Percentiles rank a stretch among this genome's conserved stretches.
phyloP scores from a whole-genome alignment of 177 flowering plant genomes.

The Vitis hybrid region DNA sequence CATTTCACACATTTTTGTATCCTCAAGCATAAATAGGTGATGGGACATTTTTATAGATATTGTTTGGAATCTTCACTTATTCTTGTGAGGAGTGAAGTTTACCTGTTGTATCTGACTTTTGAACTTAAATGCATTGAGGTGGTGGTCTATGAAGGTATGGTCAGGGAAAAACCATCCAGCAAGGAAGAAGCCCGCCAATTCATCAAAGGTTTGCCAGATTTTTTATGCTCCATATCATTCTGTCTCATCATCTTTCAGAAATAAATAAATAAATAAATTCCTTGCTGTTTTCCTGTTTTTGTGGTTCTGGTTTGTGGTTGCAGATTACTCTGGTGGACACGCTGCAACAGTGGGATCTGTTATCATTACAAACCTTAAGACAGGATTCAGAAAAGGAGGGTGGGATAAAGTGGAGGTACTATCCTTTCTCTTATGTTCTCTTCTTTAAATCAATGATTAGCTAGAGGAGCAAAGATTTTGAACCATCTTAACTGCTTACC shows the following conservation, averaged over 20 bases:
- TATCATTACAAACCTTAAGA: constrained; percentile 74
- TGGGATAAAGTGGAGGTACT: constrained; percentile 88
- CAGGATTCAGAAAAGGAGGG: constrained; percentile 69
- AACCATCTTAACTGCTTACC: too few relatives aligned
- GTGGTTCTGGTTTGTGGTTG: constrained; percentile 16
- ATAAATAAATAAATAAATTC: background rate
- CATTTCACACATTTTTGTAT: constrained; percentile 17
- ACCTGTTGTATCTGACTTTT: constrained; percentile 23
- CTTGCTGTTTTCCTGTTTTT: constrained; percentile 4
- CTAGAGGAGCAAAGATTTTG: background rate
- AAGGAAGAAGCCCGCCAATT: constrained; percentile 83
- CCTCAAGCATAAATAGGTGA: constrained; percentile 36
- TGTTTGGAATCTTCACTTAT: background rate
- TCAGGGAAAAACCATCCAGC: constrained; percentile 87
- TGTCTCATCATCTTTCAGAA: background rate
- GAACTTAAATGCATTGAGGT: constrained; percentile 63
- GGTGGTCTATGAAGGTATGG: constrained; percentile 84
- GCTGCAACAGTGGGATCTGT: constrained; percentile 86
- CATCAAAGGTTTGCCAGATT: constrained; percentile 53
- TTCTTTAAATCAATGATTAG: background rate
- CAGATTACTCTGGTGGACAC: constrained; percentile 79
- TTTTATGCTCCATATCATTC: background rate
- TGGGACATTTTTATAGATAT: constrained; percentile 10
- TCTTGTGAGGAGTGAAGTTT: background rate
- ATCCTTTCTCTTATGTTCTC: background rate